Percentiles rank a stretch among this genome's conserved stretches.
Conservation (phyloP, 176 grass and related monocot genomes). For the Eleusine coracana region DNA sequence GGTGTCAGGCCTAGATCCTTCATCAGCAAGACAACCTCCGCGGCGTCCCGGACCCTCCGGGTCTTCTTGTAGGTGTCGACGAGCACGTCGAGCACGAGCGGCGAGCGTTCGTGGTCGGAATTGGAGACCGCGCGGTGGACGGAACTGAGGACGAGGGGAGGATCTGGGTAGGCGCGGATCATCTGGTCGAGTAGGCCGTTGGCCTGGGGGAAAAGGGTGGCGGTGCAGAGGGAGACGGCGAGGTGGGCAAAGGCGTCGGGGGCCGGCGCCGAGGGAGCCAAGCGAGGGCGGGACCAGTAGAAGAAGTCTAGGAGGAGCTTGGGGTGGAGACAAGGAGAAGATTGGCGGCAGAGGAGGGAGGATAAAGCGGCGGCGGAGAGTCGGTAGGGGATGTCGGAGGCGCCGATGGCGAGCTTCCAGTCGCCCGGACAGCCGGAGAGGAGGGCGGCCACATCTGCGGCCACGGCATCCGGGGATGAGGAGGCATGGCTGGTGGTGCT, state of each 20-base stretch:
- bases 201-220: constrained; percentile 37
- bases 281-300: constrained; percentile 54
- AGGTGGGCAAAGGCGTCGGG: constrained; percentile 53
- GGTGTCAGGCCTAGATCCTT: constrained; percentile 48
- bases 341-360: constrained; percentile 31
- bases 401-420: constrained; percentile 59
- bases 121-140: constrained; percentile 34
- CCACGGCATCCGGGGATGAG: constrained; percentile 48
- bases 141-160: constrained; percentile 43
- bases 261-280: constrained; percentile 26
- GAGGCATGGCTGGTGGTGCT: constrained; percentile 18
- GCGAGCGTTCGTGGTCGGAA: not conserved
- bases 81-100: constrained; percentile 60
- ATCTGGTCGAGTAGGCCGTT: constrained; percentile 58
- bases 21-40: constrained; percentile 53
- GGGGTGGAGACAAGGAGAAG: constrained; percentile 29
- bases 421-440: constrained; percentile 50
- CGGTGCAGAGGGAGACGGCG: constrained; percentile 54
- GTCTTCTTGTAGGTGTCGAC: constrained; percentile 73
- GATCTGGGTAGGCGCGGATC: constrained; percentile 46
- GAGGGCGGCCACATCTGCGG: constrained; percentile 47
- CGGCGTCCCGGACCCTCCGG: constrained; percentile 46
- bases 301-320: constrained; percentile 75
- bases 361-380: constrained; percentile 48
- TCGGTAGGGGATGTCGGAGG: constrained; percentile 50